These are phyloP conservation scores for Ambrosiella beaveri DNA, from an alignment of 2,329 filamentous ascomycete species.

Conservation along the genomic window DNA sequence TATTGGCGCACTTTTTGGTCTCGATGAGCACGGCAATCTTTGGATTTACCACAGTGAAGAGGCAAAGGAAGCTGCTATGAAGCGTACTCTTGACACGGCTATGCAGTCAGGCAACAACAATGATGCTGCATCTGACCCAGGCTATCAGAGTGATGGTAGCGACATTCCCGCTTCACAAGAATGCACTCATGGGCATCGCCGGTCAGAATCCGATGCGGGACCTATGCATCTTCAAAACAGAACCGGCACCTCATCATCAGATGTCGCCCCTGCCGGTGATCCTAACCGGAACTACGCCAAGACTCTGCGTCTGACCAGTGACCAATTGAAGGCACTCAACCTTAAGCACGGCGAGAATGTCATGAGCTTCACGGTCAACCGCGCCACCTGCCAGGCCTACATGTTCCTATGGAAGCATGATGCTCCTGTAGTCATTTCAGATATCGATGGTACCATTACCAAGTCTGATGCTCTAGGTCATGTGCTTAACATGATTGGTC, in stretches of 20 bases:
- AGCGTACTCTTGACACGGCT: conserved; percentile 38
- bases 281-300: conserved; percentile 85
- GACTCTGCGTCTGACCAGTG: conserved; percentile 83
- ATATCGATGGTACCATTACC: conserved; percentile 97
- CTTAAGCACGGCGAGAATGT: conserved; percentile 74
- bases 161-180: conserved; percentile 26
- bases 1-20: conserved; percentile 85
- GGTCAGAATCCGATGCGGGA: conserved; percentile 50
- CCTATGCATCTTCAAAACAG: conserved; percentile 29
- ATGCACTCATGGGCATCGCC: conserved; percentile 29
- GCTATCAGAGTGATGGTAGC: conserved; percentile 84
- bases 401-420: conserved; percentile 92
- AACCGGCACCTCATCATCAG: conserved; percentile 39
- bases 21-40: conserved; percentile 89
- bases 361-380: conserved; percentile 93
- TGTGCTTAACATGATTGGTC: conserved; percentile 87
- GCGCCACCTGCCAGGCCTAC: conserved; percentile 74
- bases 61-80: conserved; percentile 75
- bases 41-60: conserved; percentile 99
- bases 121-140: conserved; percentile 83
- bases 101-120: conserved; percentile 35
- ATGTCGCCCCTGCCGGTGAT: conserved; percentile 45
- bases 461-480: conserved; percentile 93
- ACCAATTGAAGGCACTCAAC: conserved; percentile 74
- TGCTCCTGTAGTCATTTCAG: conserved; percentile 88